Conservation (phyloP, 169 alveolate genomes). For the Eimeria tenella region DNA sequence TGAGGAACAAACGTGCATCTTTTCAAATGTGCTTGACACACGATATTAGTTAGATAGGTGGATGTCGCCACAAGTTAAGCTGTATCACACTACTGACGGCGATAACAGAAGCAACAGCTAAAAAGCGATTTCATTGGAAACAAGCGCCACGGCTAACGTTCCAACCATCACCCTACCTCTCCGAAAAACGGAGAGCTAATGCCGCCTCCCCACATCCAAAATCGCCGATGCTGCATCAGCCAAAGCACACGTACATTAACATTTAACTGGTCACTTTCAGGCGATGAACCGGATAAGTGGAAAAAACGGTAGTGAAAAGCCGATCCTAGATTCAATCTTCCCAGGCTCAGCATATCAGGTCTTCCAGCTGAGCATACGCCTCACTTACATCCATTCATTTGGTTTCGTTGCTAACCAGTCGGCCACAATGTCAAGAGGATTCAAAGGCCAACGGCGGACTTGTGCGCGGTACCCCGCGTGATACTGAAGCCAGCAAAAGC, state of each 20-base stretch:
- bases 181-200: slow-evolving; percentile 79
- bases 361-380: neutral
- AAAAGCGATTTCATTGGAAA: too few relatives aligned
- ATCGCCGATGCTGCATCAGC: slow-evolving; percentile 81
- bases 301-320: neutral
- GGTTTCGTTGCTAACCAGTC: slow-evolving; percentile 76
- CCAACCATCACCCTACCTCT: slow-evolving; percentile 68
- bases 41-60: too few relatives aligned
- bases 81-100: too few relatives aligned
- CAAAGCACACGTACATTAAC: neutral
- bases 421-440: slow-evolving; percentile 81
- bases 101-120: too few relatives aligned
- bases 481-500: slow-evolving; percentile 69
- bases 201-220: slow-evolving; percentile 87
- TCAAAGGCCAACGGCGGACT: slow-evolving; percentile 83
- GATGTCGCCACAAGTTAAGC: too few relatives aligned
- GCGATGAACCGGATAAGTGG: neutral
- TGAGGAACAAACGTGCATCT: too few relatives aligned
- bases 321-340: neutral
- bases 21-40: too few relatives aligned
- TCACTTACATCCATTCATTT: slow-evolving; percentile 65
- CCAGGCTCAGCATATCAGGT: neutral
- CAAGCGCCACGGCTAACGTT: neutral
- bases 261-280: neutral
- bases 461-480: slow-evolving; percentile 85